A percentile compares a stretch with the other conserved stretches of the same genome.
phyloP scores from a whole-genome alignment of 805 yeast species.

The Sugiyamaella smithiae region DNA sequence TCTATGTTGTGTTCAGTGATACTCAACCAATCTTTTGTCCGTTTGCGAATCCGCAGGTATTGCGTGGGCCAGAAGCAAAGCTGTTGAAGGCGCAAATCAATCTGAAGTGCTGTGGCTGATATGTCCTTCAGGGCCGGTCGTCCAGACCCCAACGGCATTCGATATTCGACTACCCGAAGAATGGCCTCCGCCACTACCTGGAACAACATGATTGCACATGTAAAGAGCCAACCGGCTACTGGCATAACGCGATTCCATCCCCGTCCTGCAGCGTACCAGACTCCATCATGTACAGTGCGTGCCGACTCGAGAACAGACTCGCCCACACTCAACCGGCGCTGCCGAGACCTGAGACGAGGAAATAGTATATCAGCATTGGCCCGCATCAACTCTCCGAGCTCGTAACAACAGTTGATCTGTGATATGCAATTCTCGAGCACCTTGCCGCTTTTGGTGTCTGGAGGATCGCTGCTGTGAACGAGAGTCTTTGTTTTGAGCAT shows the following conservation, averaged over 20 bases:
- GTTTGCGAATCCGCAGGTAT: conserved; percentile 52
- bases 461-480: conserved; percentile 17
- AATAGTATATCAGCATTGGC: conserved; percentile 28
- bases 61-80: conserved; percentile 77
- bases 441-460: conserved; percentile 8
- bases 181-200: conserved; percentile 33
- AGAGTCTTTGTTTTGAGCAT: conserved; percentile 22
- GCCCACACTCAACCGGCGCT: conserved; percentile 28
- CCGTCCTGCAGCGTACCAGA: conserved; percentile 7
- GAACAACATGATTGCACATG: conserved; percentile 25
- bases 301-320: conserved; percentile 20
- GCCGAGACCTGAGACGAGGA: conserved; percentile 23
- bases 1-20: conserved; percentile 42
- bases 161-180: conserved; percentile 32
- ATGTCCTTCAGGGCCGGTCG: conserved; percentile 33
- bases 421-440: conserved; percentile 27
- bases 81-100: conserved; percentile 75
- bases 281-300: conserved; percentile 16
- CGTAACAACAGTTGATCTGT: conserved; percentile 37
- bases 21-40: conserved; percentile 40
- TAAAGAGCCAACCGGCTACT: conserved; percentile 17
- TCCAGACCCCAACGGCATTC: conserved; percentile 8
- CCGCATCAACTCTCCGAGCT: conserved; percentile 31
- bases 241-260: conserved; percentile 17
- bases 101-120: conserved; percentile 71